phyloP scores from a whole-genome alignment of 2,329 filamentous ascomycete genomes.

The Leptographium procerum region DNA sequence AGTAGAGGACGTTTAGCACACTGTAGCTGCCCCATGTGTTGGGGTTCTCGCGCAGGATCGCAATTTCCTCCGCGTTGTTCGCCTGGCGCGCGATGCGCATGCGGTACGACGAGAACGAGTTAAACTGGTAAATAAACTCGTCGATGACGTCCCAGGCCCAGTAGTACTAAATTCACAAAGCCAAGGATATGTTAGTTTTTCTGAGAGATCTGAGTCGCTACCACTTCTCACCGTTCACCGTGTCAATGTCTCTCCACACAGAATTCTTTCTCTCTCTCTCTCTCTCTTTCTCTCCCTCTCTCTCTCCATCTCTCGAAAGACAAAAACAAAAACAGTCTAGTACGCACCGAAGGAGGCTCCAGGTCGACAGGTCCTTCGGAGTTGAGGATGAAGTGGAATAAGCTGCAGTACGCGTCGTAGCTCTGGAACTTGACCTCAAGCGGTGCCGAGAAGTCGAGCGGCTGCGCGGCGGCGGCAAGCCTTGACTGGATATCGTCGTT shows the following conservation, averaged over 20 bases:
- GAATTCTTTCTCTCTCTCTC: no score
- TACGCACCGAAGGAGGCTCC: conserved; percentile 74
- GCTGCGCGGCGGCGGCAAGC: conserved; percentile 82
- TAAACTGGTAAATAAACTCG: conserved; percentile 99
- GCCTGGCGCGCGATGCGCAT: conserved; percentile 76
- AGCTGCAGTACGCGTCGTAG: conserved; percentile 98
- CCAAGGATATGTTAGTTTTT: not conserved
- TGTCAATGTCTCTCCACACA: no score
- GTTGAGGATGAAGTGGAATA: conserved; percentile 99
- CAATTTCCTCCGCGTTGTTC: conserved; percentile 83
- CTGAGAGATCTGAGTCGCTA: conserved; percentile 12
- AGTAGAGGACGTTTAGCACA: conserved; percentile 98
- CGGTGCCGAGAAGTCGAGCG: conserved; percentile 89
- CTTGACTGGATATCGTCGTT: conserved; percentile 88
- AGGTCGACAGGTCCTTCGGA: conserved; percentile 97
- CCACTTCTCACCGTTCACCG: no score
- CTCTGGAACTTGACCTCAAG: conserved; percentile 96
- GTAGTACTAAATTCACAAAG: conserved; percentile 75
- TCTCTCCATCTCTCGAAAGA: no score
- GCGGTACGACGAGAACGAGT: conserved; percentile 96
- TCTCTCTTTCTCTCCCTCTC: no score
- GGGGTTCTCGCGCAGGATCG: conserved; percentile 86
- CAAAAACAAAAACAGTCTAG: no score
- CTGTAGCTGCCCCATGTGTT: conserved; percentile 99
- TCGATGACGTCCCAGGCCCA: conserved; percentile 99